A percentile compares a stretch with the other conserved stretches of the same genome.
phyloP scores from a whole-genome alignment of 306 rosid species.

The Ceratonia siliqua region DNA sequence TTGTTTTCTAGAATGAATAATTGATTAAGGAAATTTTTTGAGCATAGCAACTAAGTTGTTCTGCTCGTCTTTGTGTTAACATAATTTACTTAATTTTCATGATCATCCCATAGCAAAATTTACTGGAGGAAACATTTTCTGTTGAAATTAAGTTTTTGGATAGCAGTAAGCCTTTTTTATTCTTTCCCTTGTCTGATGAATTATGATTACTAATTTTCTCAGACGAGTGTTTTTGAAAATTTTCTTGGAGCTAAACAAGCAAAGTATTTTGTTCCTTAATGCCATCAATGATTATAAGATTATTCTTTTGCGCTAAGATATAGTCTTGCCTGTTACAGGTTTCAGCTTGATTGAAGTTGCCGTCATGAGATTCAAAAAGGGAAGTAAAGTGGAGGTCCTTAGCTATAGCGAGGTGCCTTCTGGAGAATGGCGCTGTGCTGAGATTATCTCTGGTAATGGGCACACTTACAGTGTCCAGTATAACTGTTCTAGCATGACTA shows the following conservation, averaged over 20 bases:
- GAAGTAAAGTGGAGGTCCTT: conserved; percentile 74
- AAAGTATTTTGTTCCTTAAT: background rate
- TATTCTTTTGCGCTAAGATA: background rate
- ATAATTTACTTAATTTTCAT: background rate
- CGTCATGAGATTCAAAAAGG: conserved; percentile 66
- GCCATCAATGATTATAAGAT: background rate
- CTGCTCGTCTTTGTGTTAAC: background rate
- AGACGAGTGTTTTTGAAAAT: background rate
- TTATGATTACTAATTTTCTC: background rate
- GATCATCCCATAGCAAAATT: background rate
- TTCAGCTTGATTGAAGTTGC: conserved; percentile 17
- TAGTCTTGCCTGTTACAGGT: conserved; percentile 40
- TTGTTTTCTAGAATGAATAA: background rate
- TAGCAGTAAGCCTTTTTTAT: background rate
- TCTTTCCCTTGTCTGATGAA: background rate
- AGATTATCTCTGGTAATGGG: conserved; percentile 65
- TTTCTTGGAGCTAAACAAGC: background rate
- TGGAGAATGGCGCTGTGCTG: conserved; percentile 72
- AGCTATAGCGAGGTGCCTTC: conserved; percentile 43
- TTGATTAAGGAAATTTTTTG: background rate
- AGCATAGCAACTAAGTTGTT: background rate
- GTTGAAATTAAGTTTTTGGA: background rate
- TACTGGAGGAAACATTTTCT: background rate
- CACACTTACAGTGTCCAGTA: conserved; percentile 58
- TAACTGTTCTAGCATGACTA: conserved; percentile 30